phyloP scores from a whole-genome alignment of 176 grass and related monocot species.

The Puccinellia tenuiflora region DNA sequence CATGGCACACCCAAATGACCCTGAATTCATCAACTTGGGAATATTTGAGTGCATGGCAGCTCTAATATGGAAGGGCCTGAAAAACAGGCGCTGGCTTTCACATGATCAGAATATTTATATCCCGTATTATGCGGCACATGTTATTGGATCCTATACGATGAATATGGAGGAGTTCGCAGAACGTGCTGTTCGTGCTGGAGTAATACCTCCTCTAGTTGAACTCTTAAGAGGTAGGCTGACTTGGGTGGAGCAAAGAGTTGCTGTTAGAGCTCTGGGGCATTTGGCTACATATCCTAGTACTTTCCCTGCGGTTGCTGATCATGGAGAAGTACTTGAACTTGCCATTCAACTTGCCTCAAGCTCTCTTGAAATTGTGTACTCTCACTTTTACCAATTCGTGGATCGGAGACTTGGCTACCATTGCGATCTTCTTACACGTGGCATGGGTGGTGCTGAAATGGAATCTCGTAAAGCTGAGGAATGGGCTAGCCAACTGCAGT shows the following conservation, averaged over 20 bases:
- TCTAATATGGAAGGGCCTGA: constrained; percentile 97
- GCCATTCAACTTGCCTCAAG: constrained; percentile 92
- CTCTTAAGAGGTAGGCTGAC: constrained; percentile 91
- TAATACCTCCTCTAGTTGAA: constrained; percentile 93
- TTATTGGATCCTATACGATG: constrained; percentile 99
- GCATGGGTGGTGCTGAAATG: constrained; percentile 98
- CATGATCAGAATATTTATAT: constrained; percentile 99
- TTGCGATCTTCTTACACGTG: constrained; percentile 94
- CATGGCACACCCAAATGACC: constrained; percentile 96
- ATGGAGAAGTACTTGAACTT: constrained; percentile 95
- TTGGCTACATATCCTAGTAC: constrained; percentile 91
- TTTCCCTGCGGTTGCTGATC: constrained; percentile 78
- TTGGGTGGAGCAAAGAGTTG: constrained; percentile 99
- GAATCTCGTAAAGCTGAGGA: constrained; percentile 98
- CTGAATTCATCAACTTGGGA: constrained; percentile 90
- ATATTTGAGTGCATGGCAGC: constrained; percentile 98
- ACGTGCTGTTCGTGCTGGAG: constrained; percentile 79
- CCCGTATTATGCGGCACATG: constrained; percentile 94
- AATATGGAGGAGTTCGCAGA: constrained; percentile 99
- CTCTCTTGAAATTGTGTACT: constrained; percentile 97
- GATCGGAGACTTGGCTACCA: constrained; percentile 91
- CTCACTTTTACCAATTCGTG: constrained; percentile 87
- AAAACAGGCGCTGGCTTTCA: constrained; percentile 95
- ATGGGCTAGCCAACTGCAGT: constrained; percentile 98
- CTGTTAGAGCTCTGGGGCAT: constrained; percentile 92